phyloP scores from a whole-genome alignment of 345 rosid species.

The Capsella bursapastoris region DNA sequence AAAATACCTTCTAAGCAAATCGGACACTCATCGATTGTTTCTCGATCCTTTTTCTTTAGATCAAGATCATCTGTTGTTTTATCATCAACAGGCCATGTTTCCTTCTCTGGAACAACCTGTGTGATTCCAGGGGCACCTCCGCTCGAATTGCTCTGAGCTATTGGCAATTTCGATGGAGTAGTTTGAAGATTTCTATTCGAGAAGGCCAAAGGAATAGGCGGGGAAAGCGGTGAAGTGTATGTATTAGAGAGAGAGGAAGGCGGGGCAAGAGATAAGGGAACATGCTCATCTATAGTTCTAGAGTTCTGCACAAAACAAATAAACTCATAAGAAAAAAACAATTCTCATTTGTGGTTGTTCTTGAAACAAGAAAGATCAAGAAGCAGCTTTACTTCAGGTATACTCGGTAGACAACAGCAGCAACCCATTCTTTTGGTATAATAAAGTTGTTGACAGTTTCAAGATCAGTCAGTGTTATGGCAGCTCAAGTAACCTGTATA shows the following conservation, averaged over 20 bases:
- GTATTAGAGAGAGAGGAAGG: conserved; percentile 58
- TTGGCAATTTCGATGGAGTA: conserved; percentile 50
- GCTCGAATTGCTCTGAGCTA: conserved; percentile 47
- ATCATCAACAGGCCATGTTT: conserved; percentile 52
- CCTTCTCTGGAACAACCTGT: conserved; percentile 52
- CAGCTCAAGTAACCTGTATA: conserved; percentile 22
- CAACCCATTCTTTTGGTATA: conserved; percentile 64
- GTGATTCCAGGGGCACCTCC: conserved; percentile 48
- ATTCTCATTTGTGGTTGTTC: conserved; percentile 25
- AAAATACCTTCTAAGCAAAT: conserved; percentile 88
- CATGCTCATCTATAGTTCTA: conserved; percentile 64
- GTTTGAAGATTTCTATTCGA: conserved; percentile 50
- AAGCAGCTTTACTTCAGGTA: conserved; percentile 69
- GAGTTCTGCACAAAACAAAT: conserved; percentile 51
- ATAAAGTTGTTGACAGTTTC: neutral
- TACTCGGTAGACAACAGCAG: conserved; percentile 81
- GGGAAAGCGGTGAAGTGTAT: conserved; percentile 73
- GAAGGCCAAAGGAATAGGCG: conserved; percentile 67
- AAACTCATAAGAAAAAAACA: conserved; percentile 14
- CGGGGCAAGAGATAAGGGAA: conserved; percentile 61
- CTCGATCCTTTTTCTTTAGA: conserved; percentile 49
- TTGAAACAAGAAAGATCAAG: conserved; percentile 40
- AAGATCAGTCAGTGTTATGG: conserved; percentile 17
- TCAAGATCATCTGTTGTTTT: conserved; percentile 52
- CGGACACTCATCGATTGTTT: conserved; percentile 72